Base-by-base conservation (phyloP, 495 filamentous ascomycete species). In the Annulohypoxylon maeteangense region DNA sequence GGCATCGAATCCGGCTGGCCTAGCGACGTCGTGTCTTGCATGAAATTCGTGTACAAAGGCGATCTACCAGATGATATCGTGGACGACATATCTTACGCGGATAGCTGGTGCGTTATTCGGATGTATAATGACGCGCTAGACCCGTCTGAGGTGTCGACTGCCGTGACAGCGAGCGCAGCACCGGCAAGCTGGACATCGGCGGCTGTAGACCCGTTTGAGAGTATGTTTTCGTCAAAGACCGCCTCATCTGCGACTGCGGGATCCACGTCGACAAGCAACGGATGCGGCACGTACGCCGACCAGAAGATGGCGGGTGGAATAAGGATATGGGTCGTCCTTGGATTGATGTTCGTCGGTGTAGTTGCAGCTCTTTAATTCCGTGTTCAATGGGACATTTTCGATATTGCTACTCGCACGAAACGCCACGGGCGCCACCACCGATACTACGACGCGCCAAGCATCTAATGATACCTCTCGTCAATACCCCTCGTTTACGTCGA, bases 181-280 rank as follows among this genome's bases (percentile, higher is more conserved):
- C 69, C 70, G 12, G 51, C 66, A 1, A 73, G 70, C 25, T 72
- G 69, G 73, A 75, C 70, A 0, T 42, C 65, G 0, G 73, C 73
- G 22, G 70, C 62, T 16, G 45, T 45, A 3, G 47, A 67, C 18
- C 57, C 36, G 10, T 67, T 38, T 12, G 57, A 62, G 11, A 45
- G 22, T 0, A 14, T 27, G 20, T 16, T 61, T 18, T 65, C 68
- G 4, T 58, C 58, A n/a, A 34, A 51, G 25, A 1, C 58, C 42
- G 12, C 53, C n/a, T 40, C 36, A 40, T 40, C 64, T 0, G 18
- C 53, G 16, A 56, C 64, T 2, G 59, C 58, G 44, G 50, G n/a
- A 16, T 50, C 70, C 27, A 61, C 58, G 18, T 55, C 65, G 11
- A 59, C 64, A 20, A 65, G 34, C n/a, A n/a, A 38, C n/a, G 65